Evolutionary conservation across 768 basidiomycete genomes (phyloP).

Genomic region (Mrakia frigida): DNA sequence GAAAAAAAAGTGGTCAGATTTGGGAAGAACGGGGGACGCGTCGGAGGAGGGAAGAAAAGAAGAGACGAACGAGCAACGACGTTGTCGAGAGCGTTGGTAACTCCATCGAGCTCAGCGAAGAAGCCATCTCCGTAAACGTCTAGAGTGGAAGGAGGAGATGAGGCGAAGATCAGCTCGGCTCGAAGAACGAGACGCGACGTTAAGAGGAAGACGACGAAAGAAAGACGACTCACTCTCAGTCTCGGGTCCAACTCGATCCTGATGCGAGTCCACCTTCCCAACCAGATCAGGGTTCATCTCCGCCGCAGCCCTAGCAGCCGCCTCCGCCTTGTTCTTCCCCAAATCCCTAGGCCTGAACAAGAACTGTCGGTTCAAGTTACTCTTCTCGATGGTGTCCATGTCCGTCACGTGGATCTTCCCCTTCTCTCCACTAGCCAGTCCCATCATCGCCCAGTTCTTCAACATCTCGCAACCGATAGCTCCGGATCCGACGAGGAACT

Average conservation of each 20-base stretch:
- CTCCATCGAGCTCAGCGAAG: constrained; percentile 80
- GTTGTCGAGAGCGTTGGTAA: constrained; percentile 97
- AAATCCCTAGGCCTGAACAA: constrained; percentile 93
- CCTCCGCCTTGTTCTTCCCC: constrained; percentile 94
- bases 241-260: constrained; percentile 86
- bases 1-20: constrained; percentile 4
- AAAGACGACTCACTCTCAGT: constrained; percentile 74
- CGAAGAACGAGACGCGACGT: background rate
- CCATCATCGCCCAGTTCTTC: constrained; percentile 99
- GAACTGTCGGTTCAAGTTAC: constrained; percentile 96
- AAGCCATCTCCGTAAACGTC: constrained; percentile 83
- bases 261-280: constrained; percentile 78
- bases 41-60: background rate
- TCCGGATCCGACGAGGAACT: constrained; percentile 97
- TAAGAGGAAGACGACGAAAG: background rate
- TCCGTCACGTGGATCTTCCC: constrained; percentile 91
- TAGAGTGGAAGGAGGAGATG: constrained; percentile 42
- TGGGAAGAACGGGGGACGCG: background rate
- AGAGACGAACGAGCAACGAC: constrained; percentile 75
- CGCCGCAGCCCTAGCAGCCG: constrained; percentile 79
- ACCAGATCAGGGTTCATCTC: constrained; percentile 92
- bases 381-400: constrained; percentile 98
- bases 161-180: background rate
- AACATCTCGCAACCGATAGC: constrained; percentile 99
- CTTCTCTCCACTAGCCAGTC: constrained; percentile 70